These are phyloP conservation scores for Pterocarpus macrocarpus DNA, from an alignment of 306 rosid genomes.

Conservation along the genomic window DNA sequence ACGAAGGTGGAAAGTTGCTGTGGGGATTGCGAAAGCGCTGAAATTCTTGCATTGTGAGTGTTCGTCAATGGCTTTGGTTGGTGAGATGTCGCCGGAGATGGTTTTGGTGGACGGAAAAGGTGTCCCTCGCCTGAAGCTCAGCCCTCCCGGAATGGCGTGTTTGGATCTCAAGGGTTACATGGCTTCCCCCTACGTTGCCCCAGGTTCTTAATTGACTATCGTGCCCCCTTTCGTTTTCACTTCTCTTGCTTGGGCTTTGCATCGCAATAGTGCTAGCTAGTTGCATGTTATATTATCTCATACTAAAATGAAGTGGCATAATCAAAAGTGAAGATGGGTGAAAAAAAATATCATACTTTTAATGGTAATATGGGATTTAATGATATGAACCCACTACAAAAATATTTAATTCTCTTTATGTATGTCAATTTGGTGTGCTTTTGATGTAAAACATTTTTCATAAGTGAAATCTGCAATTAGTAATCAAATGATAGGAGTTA, in stretches of 20 bases:
- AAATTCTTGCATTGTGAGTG: slow-evolving; percentile 60
- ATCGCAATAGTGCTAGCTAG: not conserved
- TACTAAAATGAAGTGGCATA: not conserved
- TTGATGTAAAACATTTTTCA: too few relatives aligned
- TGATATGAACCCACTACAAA: too few relatives aligned
- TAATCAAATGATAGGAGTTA: too few relatives aligned
- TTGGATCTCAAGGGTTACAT: slow-evolving; percentile 53
- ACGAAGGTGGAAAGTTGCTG: slow-evolving; percentile 63
- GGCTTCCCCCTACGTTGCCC: slow-evolving; percentile 67
- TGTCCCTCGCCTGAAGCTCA: slow-evolving; percentile 63
- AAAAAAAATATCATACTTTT: too few relatives aligned
- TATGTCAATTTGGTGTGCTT: too few relatives aligned
- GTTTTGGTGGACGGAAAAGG: slow-evolving; percentile 60
- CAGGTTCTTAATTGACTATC: slow-evolving; percentile 56
- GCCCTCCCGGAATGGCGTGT: slow-evolving; percentile 50
- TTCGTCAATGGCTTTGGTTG: slow-evolving; percentile 55
- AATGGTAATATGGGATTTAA: too few relatives aligned
- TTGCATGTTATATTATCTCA: not conserved
- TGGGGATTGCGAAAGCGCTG: slow-evolving; percentile 70
- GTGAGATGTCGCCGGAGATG: slow-evolving; percentile 64
- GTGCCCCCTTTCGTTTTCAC: not conserved
- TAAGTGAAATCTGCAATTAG: not conserved
- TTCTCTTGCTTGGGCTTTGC: too few relatives aligned
- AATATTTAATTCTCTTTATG: too few relatives aligned
- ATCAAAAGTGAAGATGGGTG: not conserved